phyloP scores from a whole-genome alignment of 225 moss, liverwort and hornwort species.

The Bryoerythrophyllum caledonicum region DNA sequence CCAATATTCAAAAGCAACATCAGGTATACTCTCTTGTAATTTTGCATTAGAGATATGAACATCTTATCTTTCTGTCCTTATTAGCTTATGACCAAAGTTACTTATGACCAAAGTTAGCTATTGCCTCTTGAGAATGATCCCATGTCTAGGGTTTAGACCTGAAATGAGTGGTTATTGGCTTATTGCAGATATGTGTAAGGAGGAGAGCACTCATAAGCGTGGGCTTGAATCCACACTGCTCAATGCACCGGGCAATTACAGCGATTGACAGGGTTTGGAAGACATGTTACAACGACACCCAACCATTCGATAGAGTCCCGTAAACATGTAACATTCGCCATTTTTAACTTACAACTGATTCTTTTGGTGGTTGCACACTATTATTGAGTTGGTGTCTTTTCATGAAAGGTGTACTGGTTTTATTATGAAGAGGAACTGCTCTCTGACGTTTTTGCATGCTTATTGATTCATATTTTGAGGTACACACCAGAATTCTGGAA shows the following conservation, averaged over 20 bases:
- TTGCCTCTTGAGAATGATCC: background rate
- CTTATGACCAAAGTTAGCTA: background rate
- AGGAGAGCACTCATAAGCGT: constrained; percentile 93
- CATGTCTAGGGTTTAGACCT: background rate
- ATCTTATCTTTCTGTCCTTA: background rate
- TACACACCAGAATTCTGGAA: background rate
- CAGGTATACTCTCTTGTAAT: constrained; percentile 54
- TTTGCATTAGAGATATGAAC: background rate
- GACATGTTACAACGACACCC: constrained; percentile 80
- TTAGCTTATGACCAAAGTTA: background rate
- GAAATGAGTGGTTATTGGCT: background rate
- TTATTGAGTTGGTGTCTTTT: background rate
- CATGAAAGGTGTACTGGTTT: background rate
- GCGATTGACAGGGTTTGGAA: constrained; percentile 81
- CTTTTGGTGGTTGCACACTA: constrained; percentile 10
- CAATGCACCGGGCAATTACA: constrained; percentile 62
- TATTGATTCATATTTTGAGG: background rate
- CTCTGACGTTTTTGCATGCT: background rate
- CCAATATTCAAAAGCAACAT: constrained; percentile 90
- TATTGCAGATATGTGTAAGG: constrained; percentile 79
- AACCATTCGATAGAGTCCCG: constrained; percentile 85
- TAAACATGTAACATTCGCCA: constrained; percentile 26
- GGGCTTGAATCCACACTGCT: constrained; percentile 85
- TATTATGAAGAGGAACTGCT: background rate
- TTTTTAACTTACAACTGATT: constrained; percentile 3